phyloP scores from a whole-genome alignment of 768 basidiomycete species.

The Russula virescens region DNA sequence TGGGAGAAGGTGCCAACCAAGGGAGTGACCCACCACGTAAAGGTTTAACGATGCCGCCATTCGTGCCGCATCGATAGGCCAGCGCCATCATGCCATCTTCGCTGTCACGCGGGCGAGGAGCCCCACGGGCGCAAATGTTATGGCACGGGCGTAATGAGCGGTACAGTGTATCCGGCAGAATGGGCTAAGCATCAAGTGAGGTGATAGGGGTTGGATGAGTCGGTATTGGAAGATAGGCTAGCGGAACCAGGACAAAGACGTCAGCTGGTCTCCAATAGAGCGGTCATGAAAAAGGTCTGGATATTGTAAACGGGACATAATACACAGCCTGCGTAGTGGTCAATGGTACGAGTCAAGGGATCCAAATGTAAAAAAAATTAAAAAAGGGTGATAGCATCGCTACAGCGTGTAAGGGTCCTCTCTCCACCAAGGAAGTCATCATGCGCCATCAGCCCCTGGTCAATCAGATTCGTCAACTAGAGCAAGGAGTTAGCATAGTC shows the following conservation, averaged over 20 bases:
- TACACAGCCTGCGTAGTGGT: constrained; percentile 12
- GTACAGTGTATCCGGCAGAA: neutral
- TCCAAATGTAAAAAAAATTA: constrained; percentile 3
- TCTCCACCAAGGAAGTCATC: neutral
- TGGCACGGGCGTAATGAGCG: neutral
- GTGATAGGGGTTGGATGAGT: neutral
- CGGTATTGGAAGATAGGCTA: neutral
- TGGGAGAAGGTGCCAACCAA: too few species aligned
- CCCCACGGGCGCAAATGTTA: neutral
- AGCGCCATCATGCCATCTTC: neutral
- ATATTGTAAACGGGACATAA: constrained; percentile 13
- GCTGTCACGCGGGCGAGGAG: neutral
- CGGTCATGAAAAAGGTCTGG: constrained; percentile 1
- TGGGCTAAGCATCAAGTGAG: neutral
- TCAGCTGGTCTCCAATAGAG: neutral
- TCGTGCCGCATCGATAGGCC: neutral
- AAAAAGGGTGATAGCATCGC: constrained; percentile 11
- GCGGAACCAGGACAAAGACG: neutral
- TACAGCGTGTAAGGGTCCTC: constrained; percentile 8
- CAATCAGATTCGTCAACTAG: neutral
- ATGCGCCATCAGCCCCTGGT: constrained; percentile 22
- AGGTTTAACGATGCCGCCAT: too few species aligned
- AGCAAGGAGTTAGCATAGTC: neutral
- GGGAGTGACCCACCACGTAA: too few species aligned
- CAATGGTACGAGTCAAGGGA: neutral